Evolutionary conservation across 768 basidiomycete genomes (phyloP), one percentile per base, ranked within the genome.

Genomic region (Podaxis sp.): DNA sequence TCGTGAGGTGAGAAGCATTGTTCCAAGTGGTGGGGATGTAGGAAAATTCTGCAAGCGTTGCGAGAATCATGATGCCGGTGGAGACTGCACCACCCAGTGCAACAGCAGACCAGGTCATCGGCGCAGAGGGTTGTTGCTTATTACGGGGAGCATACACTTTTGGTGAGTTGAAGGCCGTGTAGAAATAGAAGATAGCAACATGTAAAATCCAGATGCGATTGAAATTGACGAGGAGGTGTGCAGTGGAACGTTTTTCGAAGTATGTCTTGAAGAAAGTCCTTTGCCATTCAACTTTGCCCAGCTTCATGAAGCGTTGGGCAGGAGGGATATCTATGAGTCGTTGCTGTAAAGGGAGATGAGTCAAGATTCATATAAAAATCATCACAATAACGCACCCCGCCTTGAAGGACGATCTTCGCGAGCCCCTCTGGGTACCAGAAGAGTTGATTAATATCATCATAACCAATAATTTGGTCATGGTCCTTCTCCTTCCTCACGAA

Each of bases 401-500:
- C 94, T 38, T 79, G 82, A 33, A 98, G 82, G 13, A 94, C 87
- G 67, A 99, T 98, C 68, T 93, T 90, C 0, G 93, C 91, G 57
- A 99, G 83, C 55, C 97, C 97, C 74, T 99, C 97, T 2, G 97
- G 97, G 74, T 98, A 99, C 97, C 97, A 99, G 78, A 99, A 99
- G 24, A 98, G 80, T 71, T 99, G 97, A 74, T 99, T 99, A 78
- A 99, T 93, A 73, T 99, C 97, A 74, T 99, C 97, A 72, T 99
- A 99, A n/a, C 97, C 97, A 68, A 98, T 95, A 72, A 98, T 93
- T 68, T 94, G 81, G 64, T 94, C 86, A 75, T 98, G 97, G 69
- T 98, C 97, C 75, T 83, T 92, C 81, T 98, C 97, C 71, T 88
- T 86, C 63, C 94, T 80, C 27, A 98, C 90, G 74, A 96, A 98